These are phyloP conservation scores for Tephrocybe sp. DNA, from an alignment of 768 basidiomycete species.

Conservation along the genomic window DNA sequence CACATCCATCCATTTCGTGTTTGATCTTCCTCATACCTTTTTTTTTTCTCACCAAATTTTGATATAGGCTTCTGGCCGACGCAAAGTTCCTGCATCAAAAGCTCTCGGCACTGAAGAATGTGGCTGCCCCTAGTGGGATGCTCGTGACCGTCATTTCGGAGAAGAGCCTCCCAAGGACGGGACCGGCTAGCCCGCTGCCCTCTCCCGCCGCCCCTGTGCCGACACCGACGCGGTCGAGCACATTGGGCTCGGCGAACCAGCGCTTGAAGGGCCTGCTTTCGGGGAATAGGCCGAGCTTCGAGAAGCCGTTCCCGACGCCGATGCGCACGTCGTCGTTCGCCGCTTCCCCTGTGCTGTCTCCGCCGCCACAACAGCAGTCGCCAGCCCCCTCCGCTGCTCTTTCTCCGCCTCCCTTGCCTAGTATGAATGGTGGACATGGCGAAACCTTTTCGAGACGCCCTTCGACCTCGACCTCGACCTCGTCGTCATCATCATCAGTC, in stretches of 20 bases:
- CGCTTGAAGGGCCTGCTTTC: constrained; percentile 47
- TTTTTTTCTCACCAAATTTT: background rate
- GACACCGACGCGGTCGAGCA: constrained; percentile 34
- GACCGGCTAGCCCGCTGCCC: constrained; percentile 26
- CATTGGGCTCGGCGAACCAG: constrained; percentile 39
- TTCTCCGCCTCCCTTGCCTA: constrained; percentile 19
- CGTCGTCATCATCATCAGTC: background rate
- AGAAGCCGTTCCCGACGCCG: constrained; percentile 36
- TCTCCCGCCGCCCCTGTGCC: constrained; percentile 23
- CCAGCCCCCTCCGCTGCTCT: constrained; percentile 8
- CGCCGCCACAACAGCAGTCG: constrained; percentile 21
- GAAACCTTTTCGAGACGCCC: background rate
- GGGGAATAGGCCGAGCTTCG: constrained; percentile 32
- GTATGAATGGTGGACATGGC: constrained; percentile 10
- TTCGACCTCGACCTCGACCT: background rate
- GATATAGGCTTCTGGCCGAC: constrained; percentile 72
- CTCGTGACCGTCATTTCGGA: constrained; percentile 85
- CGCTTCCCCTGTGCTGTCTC: constrained; percentile 16
- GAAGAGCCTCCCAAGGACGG: constrained; percentile 48
- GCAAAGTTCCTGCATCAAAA: constrained; percentile 76
- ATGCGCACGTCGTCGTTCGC: constrained; percentile 22
- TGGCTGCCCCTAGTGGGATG: constrained; percentile 70
- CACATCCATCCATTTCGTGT: background rate
- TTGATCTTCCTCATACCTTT: no score
- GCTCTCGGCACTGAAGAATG: constrained; percentile 72